phyloP scores from a whole-genome alignment of 106 monocot species.

The Allium fistulosum region DNA sequence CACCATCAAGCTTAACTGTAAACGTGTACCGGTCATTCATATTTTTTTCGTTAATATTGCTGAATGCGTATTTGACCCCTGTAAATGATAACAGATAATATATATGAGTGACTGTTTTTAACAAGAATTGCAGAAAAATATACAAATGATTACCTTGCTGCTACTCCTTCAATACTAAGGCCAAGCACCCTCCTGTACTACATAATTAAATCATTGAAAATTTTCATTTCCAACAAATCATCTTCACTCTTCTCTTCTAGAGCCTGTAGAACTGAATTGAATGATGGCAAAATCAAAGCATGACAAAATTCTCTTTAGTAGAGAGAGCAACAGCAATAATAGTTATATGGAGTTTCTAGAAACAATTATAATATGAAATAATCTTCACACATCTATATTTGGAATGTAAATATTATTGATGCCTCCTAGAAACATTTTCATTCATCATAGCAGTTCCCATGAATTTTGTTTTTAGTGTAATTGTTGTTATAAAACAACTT shows the following conservation, averaged over 20 bases:
- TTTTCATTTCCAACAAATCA: conserved; percentile 24
- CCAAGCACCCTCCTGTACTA: conserved; percentile 74
- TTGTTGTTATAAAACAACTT: background rate
- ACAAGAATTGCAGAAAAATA: background rate
- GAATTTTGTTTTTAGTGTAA: background rate
- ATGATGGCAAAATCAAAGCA: background rate
- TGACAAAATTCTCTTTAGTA: background rate
- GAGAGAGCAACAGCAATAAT: background rate
- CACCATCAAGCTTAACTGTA: conserved; percentile 42
- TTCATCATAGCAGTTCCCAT: background rate
- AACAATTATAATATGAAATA: background rate
- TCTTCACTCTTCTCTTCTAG: conserved; percentile 30
- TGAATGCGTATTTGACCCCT: conserved; percentile 72
- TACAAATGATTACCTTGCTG: conserved; percentile 48
- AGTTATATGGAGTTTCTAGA: background rate
- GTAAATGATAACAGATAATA: conserved; percentile 2
- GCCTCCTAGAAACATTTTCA: background rate
- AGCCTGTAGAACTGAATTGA: conserved; percentile 27
- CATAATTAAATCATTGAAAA: conserved; percentile 29
- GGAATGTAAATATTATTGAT: background rate
- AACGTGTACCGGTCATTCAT: conserved; percentile 55
- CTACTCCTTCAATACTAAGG: conserved; percentile 44
- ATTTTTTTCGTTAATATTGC: conserved; percentile 39
- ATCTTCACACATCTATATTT: background rate
- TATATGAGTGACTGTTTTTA: background rate